phyloP scores from a whole-genome alignment of 2,329 filamentous ascomycete species.

The Fusarium devonianum region DNA sequence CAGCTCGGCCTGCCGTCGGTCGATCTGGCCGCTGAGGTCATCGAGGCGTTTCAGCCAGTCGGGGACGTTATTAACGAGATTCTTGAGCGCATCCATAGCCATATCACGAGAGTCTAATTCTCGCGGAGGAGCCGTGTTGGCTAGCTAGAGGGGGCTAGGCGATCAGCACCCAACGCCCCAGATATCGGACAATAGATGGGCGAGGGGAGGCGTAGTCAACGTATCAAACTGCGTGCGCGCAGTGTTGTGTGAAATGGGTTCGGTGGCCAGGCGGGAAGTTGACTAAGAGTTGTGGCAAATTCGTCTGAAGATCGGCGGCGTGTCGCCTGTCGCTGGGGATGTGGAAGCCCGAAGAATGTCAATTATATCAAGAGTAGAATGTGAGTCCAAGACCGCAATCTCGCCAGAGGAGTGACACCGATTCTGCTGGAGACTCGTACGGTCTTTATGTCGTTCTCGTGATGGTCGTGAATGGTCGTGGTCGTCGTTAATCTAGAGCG shows the following conservation, averaged over 20 bases:
- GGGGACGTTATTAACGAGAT: constrained; percentile 63
- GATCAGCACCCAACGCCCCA: constrained; percentile 43
- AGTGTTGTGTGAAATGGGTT: constrained; percentile 8
- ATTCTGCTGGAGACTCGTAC: constrained; percentile 16
- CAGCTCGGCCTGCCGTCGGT: constrained; percentile 67
- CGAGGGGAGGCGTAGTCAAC: constrained; percentile 3
- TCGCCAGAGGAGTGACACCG: constrained; percentile 1
- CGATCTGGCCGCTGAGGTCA: constrained; percentile 67
- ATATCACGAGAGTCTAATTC: constrained; percentile 45
- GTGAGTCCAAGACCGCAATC: constrained; percentile 12
- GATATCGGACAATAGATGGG: constrained; percentile 17
- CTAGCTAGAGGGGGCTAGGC: constrained; percentile 42
- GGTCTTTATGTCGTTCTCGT: constrained; percentile 33
- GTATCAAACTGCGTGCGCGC: constrained; percentile 9
- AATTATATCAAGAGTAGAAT: constrained; percentile 14
- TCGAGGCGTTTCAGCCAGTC: constrained; percentile 67
- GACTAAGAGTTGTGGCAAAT: constrained; percentile 25
- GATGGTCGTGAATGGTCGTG: constrained; percentile 33
- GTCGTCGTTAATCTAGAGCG: constrained; percentile 30
- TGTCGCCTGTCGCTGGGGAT: constrained; percentile 13
- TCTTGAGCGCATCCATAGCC: constrained; percentile 64
- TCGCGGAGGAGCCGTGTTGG: constrained; percentile 41
- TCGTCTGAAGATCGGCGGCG: constrained; percentile 21
- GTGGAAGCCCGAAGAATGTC: constrained; percentile 13
- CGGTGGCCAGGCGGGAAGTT: constrained; percentile 1